A percentile compares a stretch with the other conserved stretches of the same genome.
These are phyloP conservation scores for Lophiotrema nucula DNA, from an alignment of 495 filamentous ascomycete species.

Conservation along the genomic window DNA sequence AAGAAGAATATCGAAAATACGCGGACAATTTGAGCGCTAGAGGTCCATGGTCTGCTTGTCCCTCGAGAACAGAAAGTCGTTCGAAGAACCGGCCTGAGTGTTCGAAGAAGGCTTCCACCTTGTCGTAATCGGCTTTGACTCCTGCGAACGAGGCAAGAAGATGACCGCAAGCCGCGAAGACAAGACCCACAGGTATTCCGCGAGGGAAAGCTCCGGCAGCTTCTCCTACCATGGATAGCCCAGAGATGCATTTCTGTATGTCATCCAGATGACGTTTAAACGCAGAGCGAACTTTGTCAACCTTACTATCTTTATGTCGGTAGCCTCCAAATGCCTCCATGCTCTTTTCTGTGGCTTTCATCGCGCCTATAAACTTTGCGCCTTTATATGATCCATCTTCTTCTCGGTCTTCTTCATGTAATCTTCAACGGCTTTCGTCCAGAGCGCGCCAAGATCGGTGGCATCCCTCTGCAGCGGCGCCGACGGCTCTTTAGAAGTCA, in stretches of 20 bases:
- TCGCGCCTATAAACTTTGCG: background rate
- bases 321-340: background rate
- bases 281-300: constrained; percentile 4
- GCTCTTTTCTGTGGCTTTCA: background rate
- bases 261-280: background rate
- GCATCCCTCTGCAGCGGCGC: background rate
- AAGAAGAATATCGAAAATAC: constrained; percentile 1
- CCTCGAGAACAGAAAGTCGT: constrained; percentile 32
- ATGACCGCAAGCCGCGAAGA: background rate
- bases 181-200: constrained; percentile 3
- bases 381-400: background rate
- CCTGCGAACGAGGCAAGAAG: constrained; percentile 20
- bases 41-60: background rate
- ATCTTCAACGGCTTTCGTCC: background rate
- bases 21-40: background rate
- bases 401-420: background rate
- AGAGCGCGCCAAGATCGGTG: background rate
- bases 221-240: background rate
- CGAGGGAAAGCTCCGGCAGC: constrained; percentile 5
- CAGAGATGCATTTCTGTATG: constrained; percentile 2
- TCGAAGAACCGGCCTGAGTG: constrained; percentile 34
- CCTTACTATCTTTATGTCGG: background rate
- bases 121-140: constrained; percentile 38
- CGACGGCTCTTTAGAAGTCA: too few species aligned
- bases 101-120: constrained; percentile 35